Percentiles rank a stretch among this genome's conserved stretches.
These are phyloP conservation scores for Chamaenerion angustifolium DNA, from an alignment of 345 rosid genomes.

Conservation along the genomic window DNA sequence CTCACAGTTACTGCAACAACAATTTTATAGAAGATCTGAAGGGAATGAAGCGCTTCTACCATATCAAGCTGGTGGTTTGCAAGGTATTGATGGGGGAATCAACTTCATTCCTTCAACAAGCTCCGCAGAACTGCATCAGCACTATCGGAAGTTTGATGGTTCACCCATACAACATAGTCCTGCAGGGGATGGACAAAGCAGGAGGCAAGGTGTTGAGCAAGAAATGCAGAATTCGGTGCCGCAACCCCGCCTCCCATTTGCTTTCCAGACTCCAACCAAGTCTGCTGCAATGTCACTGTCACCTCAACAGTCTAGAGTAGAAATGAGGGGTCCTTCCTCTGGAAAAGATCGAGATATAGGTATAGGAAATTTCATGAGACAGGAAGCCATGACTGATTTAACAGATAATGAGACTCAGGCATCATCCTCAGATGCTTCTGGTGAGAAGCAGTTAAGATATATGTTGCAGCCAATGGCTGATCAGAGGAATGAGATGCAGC, in stretches of 20 bases:
- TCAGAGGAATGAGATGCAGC: conserved; percentile 43
- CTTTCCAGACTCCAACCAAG: conserved; percentile 54
- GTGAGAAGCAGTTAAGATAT: no score
- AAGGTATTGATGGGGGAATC: conserved; percentile 61
- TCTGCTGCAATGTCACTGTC: conserved; percentile 33
- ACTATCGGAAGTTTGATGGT: conserved; percentile 67
- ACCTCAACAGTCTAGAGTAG: conserved; percentile 74
- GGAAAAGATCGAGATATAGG: conserved; percentile 62
- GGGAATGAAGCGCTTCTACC: conserved; percentile 63
- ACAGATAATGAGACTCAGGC: conserved; percentile 70
- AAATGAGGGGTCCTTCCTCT: conserved; percentile 34
- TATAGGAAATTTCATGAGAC: conserved; percentile 61
- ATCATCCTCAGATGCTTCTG: conserved; percentile 52
- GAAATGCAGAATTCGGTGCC: conserved; percentile 61
- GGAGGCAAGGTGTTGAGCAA: conserved; percentile 44
- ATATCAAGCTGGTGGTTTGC: conserved; percentile 65
- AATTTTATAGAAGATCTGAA: conserved; percentile 52
- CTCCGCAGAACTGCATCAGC: conserved; percentile 71
- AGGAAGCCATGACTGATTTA: no score
- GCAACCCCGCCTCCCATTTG: conserved; percentile 74
- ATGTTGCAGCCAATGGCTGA: conserved; percentile 18
- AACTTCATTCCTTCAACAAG: conserved; percentile 49
- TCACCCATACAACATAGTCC: conserved; percentile 55
- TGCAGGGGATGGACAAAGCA: conserved; percentile 55
- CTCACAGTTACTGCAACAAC: conserved; percentile 51